Conservation (phyloP, 805 yeast genomes). For the Maudiozyma serrabonitensis region DNA sequence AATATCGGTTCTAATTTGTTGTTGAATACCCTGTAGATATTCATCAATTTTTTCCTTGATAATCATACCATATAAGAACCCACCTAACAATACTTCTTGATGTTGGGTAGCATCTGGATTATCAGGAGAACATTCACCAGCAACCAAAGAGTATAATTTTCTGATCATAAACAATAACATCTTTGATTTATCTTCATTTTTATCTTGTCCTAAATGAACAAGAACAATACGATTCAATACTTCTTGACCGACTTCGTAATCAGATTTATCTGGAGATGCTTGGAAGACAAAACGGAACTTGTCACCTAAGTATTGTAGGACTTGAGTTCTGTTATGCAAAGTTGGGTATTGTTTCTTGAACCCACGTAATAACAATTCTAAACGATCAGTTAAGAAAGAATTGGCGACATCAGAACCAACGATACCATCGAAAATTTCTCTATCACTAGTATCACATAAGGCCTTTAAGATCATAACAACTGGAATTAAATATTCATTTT, state of each 20-base stretch:
- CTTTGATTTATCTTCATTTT: slow-evolving; percentile 71
- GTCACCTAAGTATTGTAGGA: slow-evolving; percentile 91
- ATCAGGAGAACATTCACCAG: slow-evolving; percentile 94
- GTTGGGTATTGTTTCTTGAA: slow-evolving; percentile 63
- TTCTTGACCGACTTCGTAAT: slow-evolving; percentile 82
- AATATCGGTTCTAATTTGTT: slow-evolving; percentile 71
- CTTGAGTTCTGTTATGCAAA: slow-evolving; percentile 71
- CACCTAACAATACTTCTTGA: slow-evolving; percentile 92
- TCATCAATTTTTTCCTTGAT: slow-evolving; percentile 94
- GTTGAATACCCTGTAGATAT: slow-evolving; percentile 61
- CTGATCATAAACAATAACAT: slow-evolving; percentile 89
- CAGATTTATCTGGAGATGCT: slow-evolving; percentile 80
- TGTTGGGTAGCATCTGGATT: slow-evolving; percentile 99
- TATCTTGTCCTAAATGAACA: slow-evolving; percentile 58
- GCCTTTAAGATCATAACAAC: slow-evolving; percentile 90
- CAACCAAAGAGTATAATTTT: slow-evolving; percentile 87
- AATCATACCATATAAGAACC: slow-evolving; percentile 94
- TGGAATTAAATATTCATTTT: slow-evolving; percentile 90
- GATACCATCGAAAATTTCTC: slow-evolving; percentile 93
- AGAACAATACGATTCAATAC: slow-evolving; percentile 75
- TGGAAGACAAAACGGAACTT: slow-evolving; percentile 90
- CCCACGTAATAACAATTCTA: slow-evolving; percentile 82
- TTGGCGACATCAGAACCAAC: slow-evolving; percentile 80
- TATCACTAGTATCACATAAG: slow-evolving; percentile 78
- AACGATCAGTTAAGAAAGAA: slow-evolving; percentile 95